Conservation (phyloP, 768 basidiomycete genomes). For the Calocera cornea region DNA sequence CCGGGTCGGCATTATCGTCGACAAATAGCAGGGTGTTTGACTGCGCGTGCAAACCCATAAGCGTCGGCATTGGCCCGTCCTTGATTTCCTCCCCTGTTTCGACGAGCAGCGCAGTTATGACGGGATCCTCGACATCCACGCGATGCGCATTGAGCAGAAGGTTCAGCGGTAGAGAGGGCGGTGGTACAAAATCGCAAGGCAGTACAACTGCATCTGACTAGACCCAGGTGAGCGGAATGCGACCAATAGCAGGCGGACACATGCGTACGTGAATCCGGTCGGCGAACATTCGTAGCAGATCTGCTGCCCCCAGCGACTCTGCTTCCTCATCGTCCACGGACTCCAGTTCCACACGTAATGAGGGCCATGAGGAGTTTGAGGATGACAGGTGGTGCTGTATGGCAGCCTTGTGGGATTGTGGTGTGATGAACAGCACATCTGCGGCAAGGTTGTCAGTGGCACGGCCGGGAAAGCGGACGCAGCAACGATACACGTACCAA, state of each 20-base stretch:
- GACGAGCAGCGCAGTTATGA: constrained; percentile 35
- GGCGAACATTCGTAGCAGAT: constrained; percentile 64
- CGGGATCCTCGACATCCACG: constrained; percentile 46
- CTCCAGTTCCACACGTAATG: constrained; percentile 62
- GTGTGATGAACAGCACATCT: constrained; percentile 85
- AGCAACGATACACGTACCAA: constrained; percentile 36
- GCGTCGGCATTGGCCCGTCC: constrained; percentile 9
- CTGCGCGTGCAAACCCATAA: constrained; percentile 53
- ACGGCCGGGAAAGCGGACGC: not conserved
- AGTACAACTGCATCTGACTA: constrained; percentile 72
- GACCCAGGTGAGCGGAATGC: not conserved
- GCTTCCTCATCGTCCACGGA: constrained; percentile 62
- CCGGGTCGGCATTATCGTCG: constrained; percentile 52
- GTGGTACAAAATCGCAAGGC: constrained; percentile 82
- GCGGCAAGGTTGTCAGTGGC: not conserved
- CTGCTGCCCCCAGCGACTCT: constrained; percentile 51
- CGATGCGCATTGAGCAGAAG: constrained; percentile 71
- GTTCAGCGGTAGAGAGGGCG: constrained; percentile 54
- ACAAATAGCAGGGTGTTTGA: constrained; percentile 57
- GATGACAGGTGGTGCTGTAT: constrained; percentile 64
- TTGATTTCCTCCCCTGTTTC: constrained; percentile 13
- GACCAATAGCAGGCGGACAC: not conserved
- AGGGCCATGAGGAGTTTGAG: constrained; percentile 34
- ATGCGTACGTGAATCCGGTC: constrained; percentile 43
- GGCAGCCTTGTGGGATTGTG: constrained; percentile 54